Evolutionary conservation across 176 grass and related monocot species (phyloP).

Genomic region (Phoenix dactylifera): DNA sequence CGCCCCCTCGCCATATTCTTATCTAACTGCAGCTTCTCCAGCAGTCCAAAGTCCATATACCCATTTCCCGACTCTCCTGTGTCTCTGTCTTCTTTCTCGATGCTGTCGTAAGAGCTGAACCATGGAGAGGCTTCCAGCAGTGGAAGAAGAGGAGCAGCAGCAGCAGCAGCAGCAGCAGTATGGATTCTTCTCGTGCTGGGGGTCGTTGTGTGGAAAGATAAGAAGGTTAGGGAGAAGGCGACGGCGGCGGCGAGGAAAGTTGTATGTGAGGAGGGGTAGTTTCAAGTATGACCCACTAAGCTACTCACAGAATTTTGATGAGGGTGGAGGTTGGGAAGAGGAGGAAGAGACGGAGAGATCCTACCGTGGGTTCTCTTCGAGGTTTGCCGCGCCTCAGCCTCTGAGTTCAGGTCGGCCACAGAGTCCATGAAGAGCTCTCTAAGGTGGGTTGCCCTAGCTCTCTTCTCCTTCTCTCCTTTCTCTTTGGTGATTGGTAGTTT

Average conservation of each 20-base stretch:
- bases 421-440: too few relatives aligned
- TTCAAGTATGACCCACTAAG: slow-evolving; percentile 22
- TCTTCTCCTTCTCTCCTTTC: too few relatives aligned
- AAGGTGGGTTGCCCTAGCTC: too few relatives aligned
- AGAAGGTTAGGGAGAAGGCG: not conserved
- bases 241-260: not conserved
- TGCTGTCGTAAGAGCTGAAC: too few relatives aligned
- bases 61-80: too few relatives aligned
- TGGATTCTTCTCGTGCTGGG: slow-evolving; percentile 19
- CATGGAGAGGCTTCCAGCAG: slow-evolving; percentile 17
- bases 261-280: not conserved
- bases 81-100: too few relatives aligned
- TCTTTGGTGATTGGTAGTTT: too few relatives aligned
- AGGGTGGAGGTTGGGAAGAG: not conserved
- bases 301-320: slow-evolving; percentile 23
- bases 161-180: slow-evolving; percentile 1
- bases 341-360: not conserved
- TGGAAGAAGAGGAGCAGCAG: slow-evolving; percentile 18
- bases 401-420: too few relatives aligned
- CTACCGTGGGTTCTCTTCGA: slow-evolving; percentile 5
- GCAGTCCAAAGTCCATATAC: too few relatives aligned
- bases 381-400: slow-evolving; percentile 4
- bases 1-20: too few relatives aligned
- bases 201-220: slow-evolving; percentile 1
- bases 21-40: too few relatives aligned